Evolutionary conservation across 129 eudicot species (phyloP), one percentile per base, ranked within the genome.

Genomic region (Flaveria sonorensis): DNA sequence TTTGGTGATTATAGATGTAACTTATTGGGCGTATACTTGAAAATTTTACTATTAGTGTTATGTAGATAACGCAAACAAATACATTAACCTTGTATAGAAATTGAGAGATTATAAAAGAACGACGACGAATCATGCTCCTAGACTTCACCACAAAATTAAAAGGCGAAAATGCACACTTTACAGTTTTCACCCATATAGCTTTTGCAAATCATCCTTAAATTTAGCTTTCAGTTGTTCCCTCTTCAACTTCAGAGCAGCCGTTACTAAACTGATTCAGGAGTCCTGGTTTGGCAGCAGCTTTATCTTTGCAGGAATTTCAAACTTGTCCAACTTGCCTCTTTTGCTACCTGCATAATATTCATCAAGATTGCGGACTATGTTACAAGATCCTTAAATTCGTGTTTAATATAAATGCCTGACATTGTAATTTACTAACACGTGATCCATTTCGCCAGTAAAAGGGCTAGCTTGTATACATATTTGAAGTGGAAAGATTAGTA

Each of bases 181-280:
- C 14, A 6, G 75, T 28, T 74, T 28, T 71, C 86, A 92, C 70
- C 67, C 81, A 63, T 93, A 93, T 51, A 93, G 71, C 67, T 86
- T 83, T 16, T 84, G 69, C 48, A 93, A 83, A 71, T 86, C 98
- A 82, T 86, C 87, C 68, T 87, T 90, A n/a, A 87, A 90, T 82
- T 81, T 87, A 57, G 85, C 73, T 85, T 90, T 93, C 81, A 93
- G 23, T 65, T 79, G 92, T 79, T 93, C 98, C 86, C 98, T 86
- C 85, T 90, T 93, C 60, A 93, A 79, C 81, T 93, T 93, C 10
- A 93, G 89, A 30, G 98, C 98, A 32, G 97, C 96, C 59, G 97
- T 93, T 32, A 93, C 98, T 71, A 93, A 81, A 68, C 98, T 3
- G 98, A 87, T 76, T 93, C 98, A 13, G 96, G 97, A 47, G 98